Evolutionary conservation across 2,329 filamentous ascomycete species (phyloP).

Genomic region (Paecilomyces sp.): DNA sequence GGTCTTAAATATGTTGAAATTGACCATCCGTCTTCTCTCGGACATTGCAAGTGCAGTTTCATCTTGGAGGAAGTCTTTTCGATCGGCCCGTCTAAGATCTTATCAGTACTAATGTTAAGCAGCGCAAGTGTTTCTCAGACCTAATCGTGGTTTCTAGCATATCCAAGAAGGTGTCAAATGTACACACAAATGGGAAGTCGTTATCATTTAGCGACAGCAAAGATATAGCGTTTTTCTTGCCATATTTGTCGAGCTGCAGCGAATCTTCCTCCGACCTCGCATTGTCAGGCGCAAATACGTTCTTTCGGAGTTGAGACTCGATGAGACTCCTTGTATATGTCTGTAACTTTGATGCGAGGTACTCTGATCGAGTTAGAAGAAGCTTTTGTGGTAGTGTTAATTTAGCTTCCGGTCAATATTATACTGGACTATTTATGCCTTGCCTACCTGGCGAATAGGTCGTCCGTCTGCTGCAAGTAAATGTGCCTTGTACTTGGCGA

Average conservation of each 20-base stretch:
- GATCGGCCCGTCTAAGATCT: not conserved
- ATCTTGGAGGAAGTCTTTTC: not conserved
- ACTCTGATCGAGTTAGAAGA: slow-evolving; percentile 20
- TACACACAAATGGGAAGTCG: slow-evolving; percentile 22
- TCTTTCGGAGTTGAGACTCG: slow-evolving; percentile 8
- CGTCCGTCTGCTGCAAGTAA: slow-evolving; percentile 3
- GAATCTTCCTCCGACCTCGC: not conserved
- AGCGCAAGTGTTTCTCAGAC: not conserved
- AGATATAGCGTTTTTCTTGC: slow-evolving; percentile 3
- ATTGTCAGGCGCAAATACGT: not conserved
- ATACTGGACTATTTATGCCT: not conserved
- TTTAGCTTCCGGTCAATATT: not conserved
- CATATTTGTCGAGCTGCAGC: not conserved
- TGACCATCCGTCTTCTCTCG: slow-evolving; percentile 7
- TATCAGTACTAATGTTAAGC: not conserved
- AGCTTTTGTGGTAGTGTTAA: slow-evolving; percentile 11
- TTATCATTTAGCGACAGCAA: slow-evolving; percentile 12
- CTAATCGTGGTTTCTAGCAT: slow-evolving; percentile 14
- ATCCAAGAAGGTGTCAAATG: slow-evolving; percentile 19
- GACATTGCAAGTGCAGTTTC: not conserved
- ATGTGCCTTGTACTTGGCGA: slow-evolving; percentile 15
- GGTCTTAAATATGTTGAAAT: slow-evolving; percentile 18
- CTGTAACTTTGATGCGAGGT: slow-evolving; percentile 20
- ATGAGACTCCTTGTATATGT: slow-evolving; percentile 17
- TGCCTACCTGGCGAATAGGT: slow-evolving; percentile 10